A percentile compares a stretch with the other conserved stretches of the same genome.
Conservation (phyloP, 2,329 filamentous ascomycete species). For the Fusarium musae region DNA sequence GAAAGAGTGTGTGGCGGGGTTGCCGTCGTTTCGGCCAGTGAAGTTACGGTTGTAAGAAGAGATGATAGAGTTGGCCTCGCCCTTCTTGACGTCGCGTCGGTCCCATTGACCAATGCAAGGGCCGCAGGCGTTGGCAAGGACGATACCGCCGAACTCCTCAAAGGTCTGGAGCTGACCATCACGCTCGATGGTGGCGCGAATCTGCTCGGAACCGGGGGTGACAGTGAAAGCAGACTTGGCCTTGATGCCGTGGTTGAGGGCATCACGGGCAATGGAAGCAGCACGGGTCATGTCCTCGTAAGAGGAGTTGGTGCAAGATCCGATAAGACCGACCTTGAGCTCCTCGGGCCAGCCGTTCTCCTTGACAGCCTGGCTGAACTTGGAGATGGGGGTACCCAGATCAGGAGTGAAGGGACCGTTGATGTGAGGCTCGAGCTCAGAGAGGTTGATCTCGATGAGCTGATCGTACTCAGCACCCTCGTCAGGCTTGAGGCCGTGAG, state of each 20-base stretch:
- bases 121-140: constrained; percentile 95
- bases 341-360: constrained; percentile 90
- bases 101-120: constrained; percentile 98
- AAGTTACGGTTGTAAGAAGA: constrained; percentile 99
- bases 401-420: constrained; percentile 98
- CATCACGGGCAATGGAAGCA: constrained; percentile 92
- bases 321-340: constrained; percentile 92
- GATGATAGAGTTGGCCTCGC: constrained; percentile 93
- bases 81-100: constrained; percentile 92
- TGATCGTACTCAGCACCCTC: constrained; percentile 92
- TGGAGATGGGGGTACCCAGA: constrained; percentile 89
- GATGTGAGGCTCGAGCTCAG: constrained; percentile 91
- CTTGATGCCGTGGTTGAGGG: constrained; percentile 86
- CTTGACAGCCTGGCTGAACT: constrained; percentile 86
- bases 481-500: constrained; percentile 86
- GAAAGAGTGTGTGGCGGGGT: constrained; percentile 93
- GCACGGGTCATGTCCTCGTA: constrained; percentile 99
- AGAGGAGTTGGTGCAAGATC: constrained; percentile 98
- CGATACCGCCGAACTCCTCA: constrained; percentile 83
- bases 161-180: constrained; percentile 90
- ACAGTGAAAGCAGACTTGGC: constrained; percentile 94
- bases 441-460: constrained; percentile 89
- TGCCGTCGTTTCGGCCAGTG: constrained; percentile 96
- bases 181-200: constrained; percentile 90
- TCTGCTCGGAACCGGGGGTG: constrained; percentile 96